These are phyloP conservation scores for Sclerotiophoma versabilis DNA, from an alignment of 2,329 filamentous ascomycete genomes.

Conservation along the genomic window DNA sequence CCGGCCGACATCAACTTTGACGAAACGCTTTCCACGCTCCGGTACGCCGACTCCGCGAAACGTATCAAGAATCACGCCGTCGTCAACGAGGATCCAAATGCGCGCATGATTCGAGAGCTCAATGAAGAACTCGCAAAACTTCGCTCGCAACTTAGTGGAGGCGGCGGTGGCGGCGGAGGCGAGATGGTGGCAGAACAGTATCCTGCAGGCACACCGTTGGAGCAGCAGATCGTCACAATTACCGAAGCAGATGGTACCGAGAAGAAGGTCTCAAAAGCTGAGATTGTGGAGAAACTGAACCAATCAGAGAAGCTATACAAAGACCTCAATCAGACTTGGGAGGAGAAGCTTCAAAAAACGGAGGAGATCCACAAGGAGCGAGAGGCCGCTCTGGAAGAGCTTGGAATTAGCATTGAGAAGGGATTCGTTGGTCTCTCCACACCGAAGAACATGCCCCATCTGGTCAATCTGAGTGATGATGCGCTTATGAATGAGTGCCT, in stretches of 20 bases:
- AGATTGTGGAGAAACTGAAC: conserved; percentile 94
- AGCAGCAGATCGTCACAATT: conserved; percentile 96
- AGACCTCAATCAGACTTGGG: conserved; percentile 98
- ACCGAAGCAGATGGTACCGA: conserved; percentile 82
- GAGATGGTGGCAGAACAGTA: conserved; percentile 76
- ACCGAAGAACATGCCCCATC: conserved; percentile 98
- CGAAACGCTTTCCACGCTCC: conserved; percentile 91
- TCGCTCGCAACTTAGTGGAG: conserved; percentile 76
- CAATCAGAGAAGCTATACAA: conserved; percentile 96
- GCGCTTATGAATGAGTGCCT: conserved; percentile 93
- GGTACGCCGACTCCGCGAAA: conserved; percentile 97
- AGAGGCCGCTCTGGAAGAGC: conserved; percentile 91
- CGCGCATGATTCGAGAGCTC: conserved; percentile 96
- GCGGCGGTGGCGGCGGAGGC: conserved; percentile 35
- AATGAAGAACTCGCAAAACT: conserved; percentile 92
- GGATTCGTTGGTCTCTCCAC: conserved; percentile 94
- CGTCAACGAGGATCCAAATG: conserved; percentile 98
- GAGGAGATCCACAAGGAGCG: conserved; percentile 98
- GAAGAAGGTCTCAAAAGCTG: conserved; percentile 97
- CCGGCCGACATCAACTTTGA: conserved; percentile 99
- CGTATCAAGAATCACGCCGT: conserved; percentile 99
- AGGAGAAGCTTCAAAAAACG: conserved; percentile 92
- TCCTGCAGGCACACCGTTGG: conserved; percentile 86
- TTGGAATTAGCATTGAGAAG: conserved; percentile 99
- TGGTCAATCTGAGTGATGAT: conserved; percentile 86